Conservation (phyloP, 192 early-diverging fungal species). For the Coemansia sp. region DNA sequence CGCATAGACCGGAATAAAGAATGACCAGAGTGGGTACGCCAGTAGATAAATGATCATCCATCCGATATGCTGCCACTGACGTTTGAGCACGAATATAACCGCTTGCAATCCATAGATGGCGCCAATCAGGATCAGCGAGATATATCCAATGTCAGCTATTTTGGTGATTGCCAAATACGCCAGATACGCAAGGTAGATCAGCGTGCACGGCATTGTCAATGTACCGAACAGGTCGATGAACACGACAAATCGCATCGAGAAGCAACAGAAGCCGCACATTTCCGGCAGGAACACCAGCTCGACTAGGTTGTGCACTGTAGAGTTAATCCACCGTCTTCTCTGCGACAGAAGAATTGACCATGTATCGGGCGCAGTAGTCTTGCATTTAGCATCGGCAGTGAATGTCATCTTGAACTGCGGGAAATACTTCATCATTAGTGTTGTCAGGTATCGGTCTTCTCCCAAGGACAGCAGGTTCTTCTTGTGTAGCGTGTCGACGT, state of each 20-base stretch:
- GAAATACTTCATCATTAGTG: slow-evolving; percentile 96
- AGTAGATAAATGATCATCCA: slow-evolving; percentile 89
- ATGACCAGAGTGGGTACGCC: slow-evolving; percentile 88
- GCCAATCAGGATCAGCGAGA: slow-evolving; percentile 78
- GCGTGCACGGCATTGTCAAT: slow-evolving; percentile 73
- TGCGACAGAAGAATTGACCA: slow-evolving; percentile 89
- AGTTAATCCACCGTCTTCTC: slow-evolving; percentile 98
- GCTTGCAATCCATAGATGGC: slow-evolving; percentile 88
- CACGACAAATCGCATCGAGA: slow-evolving; percentile 97
- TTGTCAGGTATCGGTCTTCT: slow-evolving; percentile 97
- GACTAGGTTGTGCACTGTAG: slow-evolving; percentile 93
- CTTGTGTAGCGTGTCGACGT: slow-evolving; percentile 93
- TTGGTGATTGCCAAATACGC: slow-evolving; percentile 65
- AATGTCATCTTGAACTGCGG: slow-evolving; percentile 93
- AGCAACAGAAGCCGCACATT: slow-evolving; percentile 95
- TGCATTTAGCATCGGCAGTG: slow-evolving; percentile 80
- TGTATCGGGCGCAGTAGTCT: slow-evolving; percentile 85
- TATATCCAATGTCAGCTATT: slow-evolving; percentile 68
- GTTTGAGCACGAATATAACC: slow-evolving; percentile 75
- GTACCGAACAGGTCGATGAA: slow-evolving; percentile 89
- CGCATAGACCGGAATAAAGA: slow-evolving; percentile 89
- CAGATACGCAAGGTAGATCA: slow-evolving; percentile 78
- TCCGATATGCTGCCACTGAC: slow-evolving; percentile 77
- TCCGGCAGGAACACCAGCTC: slow-evolving; percentile 84
- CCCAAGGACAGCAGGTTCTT: slow-evolving; percentile 96